These are phyloP conservation scores for Hanseniaspora uvarum DNA, from an alignment of 1,139 yeast genomes.

Conservation along the genomic window DNA sequence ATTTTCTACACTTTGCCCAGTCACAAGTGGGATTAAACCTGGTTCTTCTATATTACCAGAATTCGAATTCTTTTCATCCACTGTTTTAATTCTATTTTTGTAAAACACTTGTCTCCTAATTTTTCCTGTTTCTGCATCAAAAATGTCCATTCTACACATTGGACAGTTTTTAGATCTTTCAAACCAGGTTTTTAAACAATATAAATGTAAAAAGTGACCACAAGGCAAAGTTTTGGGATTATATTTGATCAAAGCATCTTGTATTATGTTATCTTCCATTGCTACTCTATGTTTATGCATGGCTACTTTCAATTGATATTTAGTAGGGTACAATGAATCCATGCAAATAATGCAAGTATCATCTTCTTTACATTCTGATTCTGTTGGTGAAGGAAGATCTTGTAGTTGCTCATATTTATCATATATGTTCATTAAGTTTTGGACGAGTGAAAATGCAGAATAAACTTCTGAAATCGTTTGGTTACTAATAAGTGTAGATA, in stretches of 20 bases:
- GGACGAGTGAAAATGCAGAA: slow-evolving; percentile 41
- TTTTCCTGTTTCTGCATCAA: slow-evolving; percentile 28
- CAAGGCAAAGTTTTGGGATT: slow-evolving; percentile 69
- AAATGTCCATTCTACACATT: slow-evolving; percentile 72
- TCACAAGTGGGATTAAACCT: not conserved
- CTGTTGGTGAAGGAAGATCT: slow-evolving; percentile 51
- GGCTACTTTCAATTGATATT: slow-evolving; percentile 1
- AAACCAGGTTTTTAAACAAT: slow-evolving; percentile 87
- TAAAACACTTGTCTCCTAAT: slow-evolving; percentile 18
- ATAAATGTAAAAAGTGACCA: slow-evolving; percentile 80
- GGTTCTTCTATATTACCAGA: not conserved
- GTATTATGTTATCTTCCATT: slow-evolving; percentile 7
- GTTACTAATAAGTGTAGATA: slow-evolving; percentile 36
- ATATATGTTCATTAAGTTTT: slow-evolving; percentile 45
- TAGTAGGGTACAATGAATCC: slow-evolving; percentile 27
- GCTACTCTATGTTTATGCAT: slow-evolving; percentile 1
- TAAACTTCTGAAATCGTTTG: slow-evolving; percentile 52
- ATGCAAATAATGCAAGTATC: slow-evolving; percentile 36
- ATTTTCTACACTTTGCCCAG: not conserved
- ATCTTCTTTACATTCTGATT: slow-evolving; percentile 51
- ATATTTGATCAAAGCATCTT: slow-evolving; percentile 16
- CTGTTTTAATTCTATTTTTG: slow-evolving; percentile 16
- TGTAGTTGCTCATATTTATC: slow-evolving; percentile 60
- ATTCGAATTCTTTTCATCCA: not conserved
- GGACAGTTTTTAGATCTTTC: slow-evolving; percentile 90